Evolutionary conservation across 805 yeast genomes (phyloP).

Genomic region (Kuraishia ogatae): DNA sequence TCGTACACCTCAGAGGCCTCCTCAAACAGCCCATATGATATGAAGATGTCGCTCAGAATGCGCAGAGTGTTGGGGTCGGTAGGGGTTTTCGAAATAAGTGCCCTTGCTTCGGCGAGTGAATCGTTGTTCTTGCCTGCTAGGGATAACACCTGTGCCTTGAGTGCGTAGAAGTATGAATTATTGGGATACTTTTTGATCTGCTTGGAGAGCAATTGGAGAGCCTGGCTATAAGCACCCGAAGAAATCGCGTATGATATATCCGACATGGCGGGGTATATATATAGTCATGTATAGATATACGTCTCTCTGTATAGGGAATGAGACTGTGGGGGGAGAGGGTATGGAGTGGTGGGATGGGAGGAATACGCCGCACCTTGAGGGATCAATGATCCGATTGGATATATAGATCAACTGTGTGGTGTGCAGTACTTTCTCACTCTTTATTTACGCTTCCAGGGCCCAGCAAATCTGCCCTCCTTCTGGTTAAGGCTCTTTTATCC

Average conservation of each 20-base stretch:
- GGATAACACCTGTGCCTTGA: constrained; percentile 27
- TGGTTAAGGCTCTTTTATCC: too few species aligned
- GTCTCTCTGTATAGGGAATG: too few species aligned
- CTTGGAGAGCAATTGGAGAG: constrained; percentile 37
- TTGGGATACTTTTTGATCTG: constrained; percentile 50
- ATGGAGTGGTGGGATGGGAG: too few species aligned
- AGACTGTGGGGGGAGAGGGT: too few species aligned
- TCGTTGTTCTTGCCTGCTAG: constrained; percentile 23
- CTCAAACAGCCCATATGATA: constrained; percentile 22
- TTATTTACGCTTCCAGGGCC: background rate
- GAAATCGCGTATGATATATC: constrained; percentile 27
- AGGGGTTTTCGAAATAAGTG: constrained; percentile 29
- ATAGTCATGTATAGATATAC: too few species aligned
- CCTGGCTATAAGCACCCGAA: constrained; percentile 44
- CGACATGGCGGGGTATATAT: background rate
- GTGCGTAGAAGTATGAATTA: constrained; percentile 42
- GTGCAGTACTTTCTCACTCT: background rate
- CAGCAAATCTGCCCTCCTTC: too few species aligned
- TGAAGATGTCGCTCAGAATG: constrained; percentile 37
- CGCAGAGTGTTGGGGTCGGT: constrained; percentile 47
- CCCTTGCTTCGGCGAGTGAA: constrained; percentile 24
- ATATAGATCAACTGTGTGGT: too few species aligned
- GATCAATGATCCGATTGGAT: too few species aligned
- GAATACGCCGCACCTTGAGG: too few species aligned
- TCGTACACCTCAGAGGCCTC: constrained; percentile 47